Percentiles rank a stretch among this genome's conserved stretches.
Evolutionary conservation across 257 asterid genomes (phyloP).

Genomic region (Fraxinus anomala): DNA sequence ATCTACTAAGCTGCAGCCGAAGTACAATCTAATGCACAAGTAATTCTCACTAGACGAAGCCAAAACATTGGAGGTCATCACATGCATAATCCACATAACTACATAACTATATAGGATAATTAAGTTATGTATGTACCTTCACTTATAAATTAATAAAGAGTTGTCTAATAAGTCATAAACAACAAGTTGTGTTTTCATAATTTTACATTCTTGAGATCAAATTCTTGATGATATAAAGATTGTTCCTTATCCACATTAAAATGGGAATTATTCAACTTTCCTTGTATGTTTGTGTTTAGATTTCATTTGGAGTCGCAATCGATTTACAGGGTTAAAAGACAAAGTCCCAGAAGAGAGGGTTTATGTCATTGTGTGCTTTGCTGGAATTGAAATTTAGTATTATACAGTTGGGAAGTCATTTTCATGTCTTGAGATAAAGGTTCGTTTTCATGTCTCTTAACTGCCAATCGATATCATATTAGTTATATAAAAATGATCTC

Average conservation of each 20-base stretch:
- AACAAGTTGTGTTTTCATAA: no score
- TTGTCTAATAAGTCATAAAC: not conserved
- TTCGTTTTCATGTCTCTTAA: not conserved
- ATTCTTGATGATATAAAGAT: no score
- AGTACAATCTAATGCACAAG: not conserved
- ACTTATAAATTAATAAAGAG: not conserved
- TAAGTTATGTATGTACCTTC: not conserved
- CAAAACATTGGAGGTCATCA: not conserved
- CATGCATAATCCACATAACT: no score
- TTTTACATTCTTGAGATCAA: no score
- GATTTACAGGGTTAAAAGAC: constrained; percentile 19
- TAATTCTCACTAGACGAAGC: not conserved
- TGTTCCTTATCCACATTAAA: constrained; percentile 22
- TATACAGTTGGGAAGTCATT: constrained; percentile 22
- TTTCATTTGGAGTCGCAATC: constrained; percentile 28
- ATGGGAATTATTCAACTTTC: not conserved
- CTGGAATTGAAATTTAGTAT: constrained; percentile 5
- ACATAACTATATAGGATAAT: no score
- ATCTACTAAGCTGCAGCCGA: not conserved
- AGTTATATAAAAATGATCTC: not conserved
- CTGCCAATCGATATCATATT: not conserved
- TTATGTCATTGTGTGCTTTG: not conserved
- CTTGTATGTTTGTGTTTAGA: not conserved
- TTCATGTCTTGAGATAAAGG: not conserved
- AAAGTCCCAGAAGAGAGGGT: constrained; percentile 15